A percentile compares a stretch with the other conserved stretches of the same genome.
Conservation (phyloP, 1,139 yeast genomes). For the Debaryomyces subglobosus region DNA sequence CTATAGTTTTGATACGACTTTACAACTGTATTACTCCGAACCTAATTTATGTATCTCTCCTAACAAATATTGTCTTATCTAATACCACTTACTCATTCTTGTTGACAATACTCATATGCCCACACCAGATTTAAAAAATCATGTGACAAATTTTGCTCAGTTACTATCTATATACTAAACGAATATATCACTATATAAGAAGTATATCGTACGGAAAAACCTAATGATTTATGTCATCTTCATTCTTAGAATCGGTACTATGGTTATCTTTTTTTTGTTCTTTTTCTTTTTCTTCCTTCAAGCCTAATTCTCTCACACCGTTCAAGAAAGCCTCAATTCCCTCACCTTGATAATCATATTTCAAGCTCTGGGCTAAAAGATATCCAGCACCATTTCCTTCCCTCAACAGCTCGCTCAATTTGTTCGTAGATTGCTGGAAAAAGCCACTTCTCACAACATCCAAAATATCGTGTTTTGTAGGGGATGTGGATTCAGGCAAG, state of each 20-base stretch:
- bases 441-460: constrained; percentile 56
- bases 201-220: background rate
- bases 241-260: background rate
- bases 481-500: constrained; percentile 48
- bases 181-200: background rate
- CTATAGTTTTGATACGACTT: background rate
- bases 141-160: background rate
- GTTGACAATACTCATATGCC: background rate
- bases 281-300: constrained; percentile 25
- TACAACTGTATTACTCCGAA: background rate
- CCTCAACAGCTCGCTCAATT: constrained; percentile 47
- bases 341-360: constrained; percentile 57
- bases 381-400: constrained; percentile 51
- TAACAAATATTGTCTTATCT: background rate
- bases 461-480: constrained; percentile 44
- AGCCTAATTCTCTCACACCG: constrained; percentile 44
- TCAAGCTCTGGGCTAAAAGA: constrained; percentile 54
- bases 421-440: constrained; percentile 50
- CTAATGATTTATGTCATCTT: background rate
- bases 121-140: background rate
- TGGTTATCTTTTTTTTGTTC: constrained; percentile 3
- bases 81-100: background rate
- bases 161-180: background rate
- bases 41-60: background rate
- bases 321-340: constrained; percentile 58